Evolutionary conservation across 225 moss, liverwort and hornwort species (phyloP).

Genomic region (Pseudoscleropodium purum): DNA sequence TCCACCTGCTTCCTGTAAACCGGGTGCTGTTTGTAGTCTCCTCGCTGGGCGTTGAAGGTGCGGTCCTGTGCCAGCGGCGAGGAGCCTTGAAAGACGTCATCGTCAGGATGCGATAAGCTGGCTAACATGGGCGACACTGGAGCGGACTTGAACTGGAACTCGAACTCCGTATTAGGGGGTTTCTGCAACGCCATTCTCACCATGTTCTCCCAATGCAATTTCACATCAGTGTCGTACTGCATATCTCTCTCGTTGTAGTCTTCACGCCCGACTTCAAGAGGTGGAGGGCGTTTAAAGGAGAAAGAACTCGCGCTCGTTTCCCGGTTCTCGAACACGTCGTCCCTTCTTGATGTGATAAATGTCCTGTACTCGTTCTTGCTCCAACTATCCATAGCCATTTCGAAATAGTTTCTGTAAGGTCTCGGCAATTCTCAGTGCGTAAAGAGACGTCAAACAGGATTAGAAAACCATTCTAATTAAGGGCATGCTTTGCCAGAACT

Average conservation of each 20-base stretch:
- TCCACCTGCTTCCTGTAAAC: conserved; percentile 27
- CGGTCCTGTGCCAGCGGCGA: conserved; percentile 25
- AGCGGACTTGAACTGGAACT: conserved; percentile 72
- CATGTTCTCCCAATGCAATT: conserved; percentile 72
- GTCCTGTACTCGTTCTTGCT: conserved; percentile 46
- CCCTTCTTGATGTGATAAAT: conserved; percentile 46
- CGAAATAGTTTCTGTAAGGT: neutral
- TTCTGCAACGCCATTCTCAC: conserved; percentile 44
- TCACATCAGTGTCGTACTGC: conserved; percentile 50
- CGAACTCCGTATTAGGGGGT: conserved; percentile 15
- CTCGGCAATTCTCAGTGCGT: neutral
- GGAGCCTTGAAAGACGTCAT: conserved; percentile 63
- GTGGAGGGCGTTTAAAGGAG: conserved; percentile 14
- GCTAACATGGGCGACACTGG: conserved; percentile 27
- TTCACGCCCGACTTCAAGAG: conserved; percentile 10
- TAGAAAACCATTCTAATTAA: neutral
- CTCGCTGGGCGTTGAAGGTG: conserved; percentile 10
- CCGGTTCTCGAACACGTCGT: conserved; percentile 42
- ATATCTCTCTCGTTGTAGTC: conserved; percentile 23
- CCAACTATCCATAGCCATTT: conserved; percentile 35
- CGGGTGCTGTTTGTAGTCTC: conserved; percentile 5
- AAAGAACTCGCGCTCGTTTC: conserved; percentile 17
- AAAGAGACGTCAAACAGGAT: neutral
- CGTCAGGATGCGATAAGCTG: conserved; percentile 41
- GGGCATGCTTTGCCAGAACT: neutral